A percentile compares a stretch with the other conserved stretches of the same genome.
phyloP scores from a whole-genome alignment of 305 asterid species.

The Fraxinus baroniana region DNA sequence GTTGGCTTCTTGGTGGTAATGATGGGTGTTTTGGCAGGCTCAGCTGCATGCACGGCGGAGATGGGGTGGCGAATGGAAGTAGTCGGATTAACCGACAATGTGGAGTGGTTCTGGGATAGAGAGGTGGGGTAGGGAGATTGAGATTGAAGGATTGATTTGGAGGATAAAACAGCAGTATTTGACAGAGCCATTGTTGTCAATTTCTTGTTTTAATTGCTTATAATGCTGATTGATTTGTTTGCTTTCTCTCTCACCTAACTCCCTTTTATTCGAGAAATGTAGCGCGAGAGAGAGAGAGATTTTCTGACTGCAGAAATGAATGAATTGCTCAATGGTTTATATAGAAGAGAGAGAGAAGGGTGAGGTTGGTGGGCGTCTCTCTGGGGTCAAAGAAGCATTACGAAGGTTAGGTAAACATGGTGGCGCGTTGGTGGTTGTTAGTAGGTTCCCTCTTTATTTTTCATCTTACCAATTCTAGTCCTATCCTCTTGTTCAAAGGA shows the following conservation, averaged over 20 bases:
- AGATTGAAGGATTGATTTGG: conserved; percentile 45
- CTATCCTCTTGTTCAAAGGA: neutral
- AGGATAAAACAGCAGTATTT: conserved; percentile 47
- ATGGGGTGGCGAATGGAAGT: conserved; percentile 45
- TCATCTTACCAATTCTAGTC: neutral
- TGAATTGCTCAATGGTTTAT: neutral
- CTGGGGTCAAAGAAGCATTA: conserved; percentile 25
- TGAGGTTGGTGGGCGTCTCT: conserved; percentile 33
- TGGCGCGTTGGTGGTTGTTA: conserved; percentile 16
- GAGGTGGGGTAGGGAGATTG: conserved; percentile 32
- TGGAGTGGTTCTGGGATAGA: conserved; percentile 7
- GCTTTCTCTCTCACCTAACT: neutral
- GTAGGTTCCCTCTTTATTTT: neutral
- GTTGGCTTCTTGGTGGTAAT: conserved; percentile 23
- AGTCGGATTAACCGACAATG: conserved; percentile 27
- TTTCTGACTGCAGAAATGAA: neutral
- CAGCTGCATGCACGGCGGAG: conserved; percentile 72
- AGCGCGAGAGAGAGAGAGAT: conserved; percentile 8
- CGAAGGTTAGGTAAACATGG: conserved; percentile 35
- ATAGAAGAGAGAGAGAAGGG: neutral
- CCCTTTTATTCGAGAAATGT: neutral
- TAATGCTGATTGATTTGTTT: neutral
- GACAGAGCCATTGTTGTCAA: conserved; percentile 51
- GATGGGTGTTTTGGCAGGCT: conserved; percentile 56
- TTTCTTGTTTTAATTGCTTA: conserved; percentile 3